Base-by-base conservation (phyloP, 208 protist genomes). In the Acanthamoeba castellanii region DNA sequence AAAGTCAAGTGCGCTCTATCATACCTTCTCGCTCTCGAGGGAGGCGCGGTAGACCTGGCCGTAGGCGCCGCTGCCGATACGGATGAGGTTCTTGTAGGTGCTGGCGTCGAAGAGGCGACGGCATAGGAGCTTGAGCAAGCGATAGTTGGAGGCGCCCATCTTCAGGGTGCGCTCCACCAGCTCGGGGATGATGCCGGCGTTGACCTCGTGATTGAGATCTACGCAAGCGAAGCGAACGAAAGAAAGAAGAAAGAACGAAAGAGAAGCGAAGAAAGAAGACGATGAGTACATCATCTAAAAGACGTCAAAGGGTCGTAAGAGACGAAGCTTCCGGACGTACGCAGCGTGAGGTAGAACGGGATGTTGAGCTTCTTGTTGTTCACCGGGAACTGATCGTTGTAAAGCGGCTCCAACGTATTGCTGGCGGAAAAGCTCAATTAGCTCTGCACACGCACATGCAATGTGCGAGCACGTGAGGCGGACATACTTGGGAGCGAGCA, bases 351-450 rank as follows among this genome's bases (percentile, higher is more conserved):
- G 14, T 97, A 93, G 70, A 87, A 97, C 11, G 96, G 95, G 27
- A 97, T 95, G 94, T 97, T 97, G 20, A 96, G 59, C 70, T 97
- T 97, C 61, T 96, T 96, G 27, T 95, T 91, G 34, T 96, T 95
- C 16, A 96, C 47, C 64, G 97, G 97, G 27, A 94, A 97, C 70
- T 97, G 97, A 30, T 97, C 95, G 1, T 84, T 93, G 85, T 97
- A 97, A 18, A 95, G 64, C 32, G 92, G 78, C 47, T 97, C 94
- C 8, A 97, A 34, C 20, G 91, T 95, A 76, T 76, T 76, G 27
- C 32, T 37, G 32, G 20, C 1, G 68, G 32, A 3, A 20, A 76
- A 20, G 5, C 6, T 1, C 9, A 25, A 13, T 55, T 9, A 55
- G 50, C 50, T 20, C 1, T 55, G 13, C 14, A 55, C 50, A 55